A percentile compares a stretch with the other conserved stretches of the same genome.
Conservation (phyloP, 2,329 filamentous ascomycete genomes). For the Penicillium occitanis region DNA sequence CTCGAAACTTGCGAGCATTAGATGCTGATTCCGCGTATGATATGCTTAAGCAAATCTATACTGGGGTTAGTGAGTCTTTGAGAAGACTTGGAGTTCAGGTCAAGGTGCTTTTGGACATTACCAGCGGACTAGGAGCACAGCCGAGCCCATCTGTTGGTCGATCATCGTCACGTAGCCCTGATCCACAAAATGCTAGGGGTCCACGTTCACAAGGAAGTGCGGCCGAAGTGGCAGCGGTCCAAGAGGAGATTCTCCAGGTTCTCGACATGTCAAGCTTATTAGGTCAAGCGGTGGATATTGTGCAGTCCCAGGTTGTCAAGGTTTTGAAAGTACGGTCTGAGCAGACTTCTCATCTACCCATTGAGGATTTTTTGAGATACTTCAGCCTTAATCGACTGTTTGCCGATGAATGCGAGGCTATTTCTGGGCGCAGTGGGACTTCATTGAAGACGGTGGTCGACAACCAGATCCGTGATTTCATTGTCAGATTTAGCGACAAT, state of each 20-base stretch:
- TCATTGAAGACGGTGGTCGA: slow-evolving; percentile 62
- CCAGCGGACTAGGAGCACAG: slow-evolving; percentile 58
- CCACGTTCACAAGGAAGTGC: slow-evolving; percentile 30
- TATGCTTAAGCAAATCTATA: slow-evolving; percentile 78
- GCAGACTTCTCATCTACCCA: slow-evolving; percentile 55
- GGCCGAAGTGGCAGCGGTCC: slow-evolving; percentile 35
- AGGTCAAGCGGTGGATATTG: slow-evolving; percentile 66
- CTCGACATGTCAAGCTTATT: slow-evolving; percentile 65
- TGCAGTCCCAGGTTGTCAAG: slow-evolving; percentile 63
- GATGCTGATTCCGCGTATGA: slow-evolving; percentile 82
- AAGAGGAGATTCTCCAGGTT: slow-evolving; percentile 63
- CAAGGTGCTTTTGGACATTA: slow-evolving; percentile 92
- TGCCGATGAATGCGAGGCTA: slow-evolving; percentile 66
- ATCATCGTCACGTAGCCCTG: slow-evolving; percentile 52
- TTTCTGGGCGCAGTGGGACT: slow-evolving; percentile 61
- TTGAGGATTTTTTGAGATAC: slow-evolving; percentile 61
- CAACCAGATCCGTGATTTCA: slow-evolving; percentile 62
- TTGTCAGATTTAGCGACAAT: slow-evolving; percentile 57
- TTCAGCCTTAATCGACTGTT: slow-evolving; percentile 64
- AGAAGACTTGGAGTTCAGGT: slow-evolving; percentile 84
- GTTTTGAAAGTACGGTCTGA: slow-evolving; percentile 64
- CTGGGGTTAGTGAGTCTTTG: slow-evolving; percentile 81
- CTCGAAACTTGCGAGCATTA: slow-evolving; percentile 80
- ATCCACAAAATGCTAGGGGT: slow-evolving; percentile 45
- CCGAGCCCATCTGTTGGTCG: slow-evolving; percentile 34